Base-by-base conservation (phyloP, 371 early-diverging fungal species). In the Fennellomyces sp. region DNA sequence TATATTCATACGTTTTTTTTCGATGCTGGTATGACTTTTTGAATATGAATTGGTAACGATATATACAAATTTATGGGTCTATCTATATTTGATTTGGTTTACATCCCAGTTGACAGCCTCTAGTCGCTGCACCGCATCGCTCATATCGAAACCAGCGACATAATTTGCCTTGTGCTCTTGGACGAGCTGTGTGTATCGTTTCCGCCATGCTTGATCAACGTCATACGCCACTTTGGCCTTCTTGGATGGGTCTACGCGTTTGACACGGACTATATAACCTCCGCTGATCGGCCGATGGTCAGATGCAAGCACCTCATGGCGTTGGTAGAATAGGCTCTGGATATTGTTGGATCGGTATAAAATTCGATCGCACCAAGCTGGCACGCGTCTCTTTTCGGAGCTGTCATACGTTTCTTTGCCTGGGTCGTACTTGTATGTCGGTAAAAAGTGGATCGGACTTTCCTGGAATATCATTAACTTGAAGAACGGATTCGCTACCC, bases 291-390 rank as follows among this genome's bases (percentile, higher is more conserved):
- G 94, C 19, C 91, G 78, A 68, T 94, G 95, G 65, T 94, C 95
- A 0, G 91, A 91, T 5, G 88, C 85, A 0, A 76, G 75, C 19
- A 88, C 78, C 61, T 92, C 91, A 58, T 72, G 72, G 26, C 93
- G 65, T 36, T 60, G 61, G 57, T 85, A 83, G 45, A 75, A 73
- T 26, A 77, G 17, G 27, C 69, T 75, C 15, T 75, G 54, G 26
- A 77, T 70, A 45, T 68, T 63, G 2, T 59, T 59, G 7, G 80
- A 80, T 31, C 84, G 71, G 57, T 77, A 86, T 19, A 89, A 64
- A 30, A 89, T 79, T 26, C 95, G 85, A 70, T 95, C 96, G 56
- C 94, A 95, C 89, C 91, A 95, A 0, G 92, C 88, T 5, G 94
- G 94, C 0, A 88, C 82, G 5, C 94, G 82, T 67, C 84, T 75